phyloP scores from a whole-genome alignment of 2,329 filamentous ascomycete species.

The Lachnellula suecica region DNA sequence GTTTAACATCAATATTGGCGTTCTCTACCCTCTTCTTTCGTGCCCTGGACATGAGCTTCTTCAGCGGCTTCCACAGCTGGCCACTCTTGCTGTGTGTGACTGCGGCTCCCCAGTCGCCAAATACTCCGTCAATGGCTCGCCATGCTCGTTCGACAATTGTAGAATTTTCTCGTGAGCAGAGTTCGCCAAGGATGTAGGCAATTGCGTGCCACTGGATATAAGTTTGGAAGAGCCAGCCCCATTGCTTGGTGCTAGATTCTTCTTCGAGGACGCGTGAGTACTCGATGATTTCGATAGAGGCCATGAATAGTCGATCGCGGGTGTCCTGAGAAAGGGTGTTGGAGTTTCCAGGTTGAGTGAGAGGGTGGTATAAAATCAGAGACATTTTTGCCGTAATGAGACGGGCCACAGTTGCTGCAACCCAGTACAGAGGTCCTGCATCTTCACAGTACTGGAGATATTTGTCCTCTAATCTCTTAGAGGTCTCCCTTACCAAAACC shows the following conservation, averaged over 20 bases:
- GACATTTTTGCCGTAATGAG: constrained; percentile 40
- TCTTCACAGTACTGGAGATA: constrained; percentile 37
- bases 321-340: constrained; percentile 34
- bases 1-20: not conserved
- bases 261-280: constrained; percentile 38
- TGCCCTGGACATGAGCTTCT: constrained; percentile 60
- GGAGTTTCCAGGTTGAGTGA: constrained; percentile 26
- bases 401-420: constrained; percentile 42
- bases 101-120: constrained; percentile 23
- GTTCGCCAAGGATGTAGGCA: constrained; percentile 41
- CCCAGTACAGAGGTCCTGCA: constrained; percentile 48
- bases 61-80: constrained; percentile 63
- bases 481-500: constrained; percentile 28
- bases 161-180: constrained; percentile 36
- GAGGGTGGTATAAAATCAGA: constrained; percentile 37
- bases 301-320: constrained; percentile 36
- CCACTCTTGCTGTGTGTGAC: constrained; percentile 43
- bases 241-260: constrained; percentile 37
- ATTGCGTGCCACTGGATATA: constrained; percentile 46
- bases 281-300: constrained; percentile 41
- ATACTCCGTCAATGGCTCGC: constrained; percentile 36
- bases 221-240: constrained; percentile 40
- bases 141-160: constrained; percentile 40
- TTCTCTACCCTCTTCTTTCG: constrained; percentile 51
- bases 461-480: constrained; percentile 30